phyloP scores from a whole-genome alignment of 805 yeast species.

The Candida broadrunensis region DNA sequence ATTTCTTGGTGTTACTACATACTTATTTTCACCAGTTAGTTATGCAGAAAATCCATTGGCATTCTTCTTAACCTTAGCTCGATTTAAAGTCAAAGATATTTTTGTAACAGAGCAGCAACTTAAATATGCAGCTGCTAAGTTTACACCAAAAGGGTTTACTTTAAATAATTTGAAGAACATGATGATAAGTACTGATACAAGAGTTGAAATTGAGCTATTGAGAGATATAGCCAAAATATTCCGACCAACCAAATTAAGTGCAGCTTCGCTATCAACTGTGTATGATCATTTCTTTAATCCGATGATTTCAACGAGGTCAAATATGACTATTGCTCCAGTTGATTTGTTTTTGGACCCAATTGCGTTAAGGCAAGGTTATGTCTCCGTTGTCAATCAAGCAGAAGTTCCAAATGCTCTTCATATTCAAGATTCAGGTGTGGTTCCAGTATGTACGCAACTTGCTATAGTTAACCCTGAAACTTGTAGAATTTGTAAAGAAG shows the following conservation, averaged over 20 bases:
- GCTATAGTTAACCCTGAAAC: conserved; percentile 97
- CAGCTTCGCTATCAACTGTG: conserved; percentile 70
- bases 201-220: conserved; percentile 66
- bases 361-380: conserved; percentile 85
- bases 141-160: conserved; percentile 59
- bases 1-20: conserved; percentile 83
- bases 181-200: conserved; percentile 74
- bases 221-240: conserved; percentile 60
- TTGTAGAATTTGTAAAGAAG: conserved; percentile 67
- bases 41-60: conserved; percentile 71
- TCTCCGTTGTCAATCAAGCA: conserved; percentile 73
- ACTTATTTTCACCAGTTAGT: conserved; percentile 72
- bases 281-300: conserved; percentile 82
- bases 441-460: conserved; percentile 89
- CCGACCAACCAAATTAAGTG: conserved; percentile 59
- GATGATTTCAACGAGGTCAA: conserved; percentile 78
- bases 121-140: conserved; percentile 60
- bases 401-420: conserved; percentile 68
- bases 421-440: conserved; percentile 93
- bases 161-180: conserved; percentile 70
- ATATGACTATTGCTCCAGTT: conserved; percentile 83
- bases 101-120: conserved; percentile 84
- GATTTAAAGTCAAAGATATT: conserved; percentile 80
- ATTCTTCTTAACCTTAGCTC: conserved; percentile 66
- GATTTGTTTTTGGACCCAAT: conserved; percentile 84